Percentiles rank a stretch among this genome's conserved stretches.
Evolutionary conservation across 75 land plant genomes (phyloP).

Genomic region (Pinus taeda): DNA sequence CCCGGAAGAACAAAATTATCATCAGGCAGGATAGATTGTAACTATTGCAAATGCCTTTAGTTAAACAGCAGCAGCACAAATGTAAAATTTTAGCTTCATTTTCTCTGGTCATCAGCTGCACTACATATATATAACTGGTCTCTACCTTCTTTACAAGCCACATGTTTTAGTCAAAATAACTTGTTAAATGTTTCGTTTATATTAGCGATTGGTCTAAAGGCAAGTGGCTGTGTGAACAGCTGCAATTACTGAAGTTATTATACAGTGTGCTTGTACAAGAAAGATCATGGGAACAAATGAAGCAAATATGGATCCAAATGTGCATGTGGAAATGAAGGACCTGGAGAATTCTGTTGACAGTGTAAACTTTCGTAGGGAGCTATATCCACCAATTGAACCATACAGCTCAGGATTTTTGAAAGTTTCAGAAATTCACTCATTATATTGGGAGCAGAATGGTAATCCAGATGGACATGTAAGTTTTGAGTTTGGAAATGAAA

Average conservation of each 20-base stretch:
- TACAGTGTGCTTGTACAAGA: background rate
- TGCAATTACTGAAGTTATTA: background rate
- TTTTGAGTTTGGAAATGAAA: background rate
- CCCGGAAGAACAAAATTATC: too few relatives aligned
- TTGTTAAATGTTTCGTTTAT: background rate
- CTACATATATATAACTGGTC: background rate
- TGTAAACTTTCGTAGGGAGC: constrained; percentile 17
- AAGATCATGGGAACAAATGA: background rate
- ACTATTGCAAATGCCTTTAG: too few relatives aligned
- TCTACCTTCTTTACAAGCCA: background rate
- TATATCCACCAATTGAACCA: constrained; percentile 61
- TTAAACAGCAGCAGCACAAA: too few relatives aligned
- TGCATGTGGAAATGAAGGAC: background rate
- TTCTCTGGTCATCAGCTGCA: background rate
- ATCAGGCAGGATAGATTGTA: too few relatives aligned
- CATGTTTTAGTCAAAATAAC: background rate
- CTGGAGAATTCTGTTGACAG: background rate
- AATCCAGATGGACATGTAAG: constrained; percentile 89
- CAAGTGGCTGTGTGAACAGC: background rate
- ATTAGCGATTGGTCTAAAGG: background rate
- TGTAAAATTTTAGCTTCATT: background rate
- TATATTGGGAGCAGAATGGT: constrained; percentile 94
- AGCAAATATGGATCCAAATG: background rate
- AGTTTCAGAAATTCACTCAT: constrained; percentile 82
- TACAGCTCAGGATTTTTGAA: constrained; percentile 67